Base-by-base conservation (phyloP, 345 rosid genomes). In the Streptanthus diversifolius region DNA sequence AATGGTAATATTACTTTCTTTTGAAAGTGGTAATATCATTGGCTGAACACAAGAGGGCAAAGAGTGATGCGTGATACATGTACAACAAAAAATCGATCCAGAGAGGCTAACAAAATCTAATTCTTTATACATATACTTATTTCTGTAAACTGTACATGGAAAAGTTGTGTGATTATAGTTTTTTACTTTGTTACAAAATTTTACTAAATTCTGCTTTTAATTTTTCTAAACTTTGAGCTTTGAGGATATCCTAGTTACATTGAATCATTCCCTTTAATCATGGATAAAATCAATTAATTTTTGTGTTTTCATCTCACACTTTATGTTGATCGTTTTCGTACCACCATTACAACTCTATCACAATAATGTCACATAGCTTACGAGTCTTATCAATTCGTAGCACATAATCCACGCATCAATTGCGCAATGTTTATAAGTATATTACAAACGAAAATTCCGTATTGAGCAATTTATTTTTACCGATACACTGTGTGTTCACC, bases 41-140 rank as follows among this genome's bases (percentile, higher is more conserved):
- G 61, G 62, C 29, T 39, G 15, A 53, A 41, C 54, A 18, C 19
- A 40, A 72, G 35, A n/a, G 44, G 35, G 54, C 44, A 52, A 40
- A 63, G 76, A 72, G 76, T 40, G 69, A 72, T 40, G 63, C 69
- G 76, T 72, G 76, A 72, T 51, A 52, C 22, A 14, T 62, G 56
- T 39, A 41, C 37, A 62, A 40, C 33, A 63, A 72, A 62, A 52
- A 63, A 24, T 70, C 58, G 13, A 62, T 70, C 76, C 18, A 51
- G 44, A 61, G 53, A 51, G n/a, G 41, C 68, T 49, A 49, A 12
- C 58, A 47, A 60, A 5, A 12, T 48, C 25, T 21, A 32, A 1
- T 45, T 33, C 12, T 19, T 56, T 33, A 1, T 15, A 3, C 6
- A 29, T 29, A 29, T 29, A 3, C 32, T 29, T 29, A 5, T 30